Base-by-base conservation (phyloP, 1,284 basidiomycete species). In the Xerocomus minutiporus region DNA sequence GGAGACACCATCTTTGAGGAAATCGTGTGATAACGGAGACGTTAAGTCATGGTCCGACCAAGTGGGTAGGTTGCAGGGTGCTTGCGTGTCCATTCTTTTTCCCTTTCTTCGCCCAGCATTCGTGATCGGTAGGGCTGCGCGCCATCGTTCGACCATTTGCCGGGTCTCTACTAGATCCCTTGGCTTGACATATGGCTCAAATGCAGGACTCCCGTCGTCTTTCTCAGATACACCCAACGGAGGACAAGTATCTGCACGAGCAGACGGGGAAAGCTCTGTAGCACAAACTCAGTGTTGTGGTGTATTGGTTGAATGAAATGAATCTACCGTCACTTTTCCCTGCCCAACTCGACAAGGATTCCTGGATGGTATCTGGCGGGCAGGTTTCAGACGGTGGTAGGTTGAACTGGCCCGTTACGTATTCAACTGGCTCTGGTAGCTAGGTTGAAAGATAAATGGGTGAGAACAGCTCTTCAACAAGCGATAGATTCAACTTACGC, bases 401-500 rank as follows among this genome's bases (percentile, higher is more conserved):
- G 23, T 54, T 51, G 31, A 62, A 63, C 46, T 61, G 61, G 35
- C 66, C 66, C 62, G 66, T 66, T 46, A 64, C 56, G 51, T 65
- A 62, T 53, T 56, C 55, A 49, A 74, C 61, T 48, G 70, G 65
- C 59, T 77, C 74, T 31, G 73, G 69, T 15, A 76, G 61, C 73
- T 75, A 60, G 29, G 8, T 43, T 15, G 34, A 40, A 28, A 25
- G 12, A 39, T 15, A 28, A 25, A 25, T 46, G 8, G 23, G 34
- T 52, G 28, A 46, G 51, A 45, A 51, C 55, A 47, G n/a, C 3
- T 31, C 35, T 40, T 53, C 23, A 2, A 46, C 12, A 29, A 39
- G 35, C 7, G 32, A 43, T 7, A 15, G 34, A 25, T 38, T 32
- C 5, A 1, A 54, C 67, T 53, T 43, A 71, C 68, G 39, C 44